Evolutionary conservation across 202 grass and related monocot species (phyloP).

Genomic region (Digitaria exilis): DNA sequence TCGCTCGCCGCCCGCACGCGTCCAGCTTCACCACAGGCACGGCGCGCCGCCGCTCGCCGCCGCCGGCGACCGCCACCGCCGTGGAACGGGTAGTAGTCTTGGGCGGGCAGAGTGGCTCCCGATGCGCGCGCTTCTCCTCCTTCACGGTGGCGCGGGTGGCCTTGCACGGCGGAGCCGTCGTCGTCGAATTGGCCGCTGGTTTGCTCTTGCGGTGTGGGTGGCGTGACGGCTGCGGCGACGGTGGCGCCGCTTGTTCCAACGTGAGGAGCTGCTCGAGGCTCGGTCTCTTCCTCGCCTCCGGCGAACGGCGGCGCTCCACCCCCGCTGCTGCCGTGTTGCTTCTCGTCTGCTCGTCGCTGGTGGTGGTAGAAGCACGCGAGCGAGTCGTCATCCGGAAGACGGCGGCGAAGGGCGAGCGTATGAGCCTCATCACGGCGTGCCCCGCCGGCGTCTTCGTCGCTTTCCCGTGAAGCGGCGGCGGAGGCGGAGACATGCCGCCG

Average conservation of each 20-base stretch:
- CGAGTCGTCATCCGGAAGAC: constrained; percentile 14
- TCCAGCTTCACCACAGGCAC: background rate
- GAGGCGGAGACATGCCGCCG: background rate
- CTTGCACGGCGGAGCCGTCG: background rate
- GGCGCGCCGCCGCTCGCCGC: background rate
- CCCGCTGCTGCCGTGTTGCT: background rate
- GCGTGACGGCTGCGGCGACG: background rate
- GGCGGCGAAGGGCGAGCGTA: constrained; percentile 21
- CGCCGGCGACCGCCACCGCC: background rate
- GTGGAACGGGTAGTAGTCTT: background rate
- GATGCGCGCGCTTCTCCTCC: background rate
- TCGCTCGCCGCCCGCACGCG: background rate
- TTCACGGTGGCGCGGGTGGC: background rate
- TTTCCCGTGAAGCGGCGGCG: background rate
- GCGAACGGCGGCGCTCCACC: background rate
- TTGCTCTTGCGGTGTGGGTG: background rate
- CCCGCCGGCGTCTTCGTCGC: background rate
- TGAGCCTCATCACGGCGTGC: background rate
- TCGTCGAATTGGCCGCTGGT: background rate
- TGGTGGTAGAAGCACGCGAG: background rate
- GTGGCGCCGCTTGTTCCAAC: constrained; percentile 12
- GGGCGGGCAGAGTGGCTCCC: background rate
- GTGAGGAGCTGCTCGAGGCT: constrained; percentile 48
- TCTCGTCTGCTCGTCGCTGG: background rate
- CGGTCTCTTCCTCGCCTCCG: background rate